Conservation (phyloP, 192 early-diverging fungal genomes). For the Umbelopsis vinacea region DNA sequence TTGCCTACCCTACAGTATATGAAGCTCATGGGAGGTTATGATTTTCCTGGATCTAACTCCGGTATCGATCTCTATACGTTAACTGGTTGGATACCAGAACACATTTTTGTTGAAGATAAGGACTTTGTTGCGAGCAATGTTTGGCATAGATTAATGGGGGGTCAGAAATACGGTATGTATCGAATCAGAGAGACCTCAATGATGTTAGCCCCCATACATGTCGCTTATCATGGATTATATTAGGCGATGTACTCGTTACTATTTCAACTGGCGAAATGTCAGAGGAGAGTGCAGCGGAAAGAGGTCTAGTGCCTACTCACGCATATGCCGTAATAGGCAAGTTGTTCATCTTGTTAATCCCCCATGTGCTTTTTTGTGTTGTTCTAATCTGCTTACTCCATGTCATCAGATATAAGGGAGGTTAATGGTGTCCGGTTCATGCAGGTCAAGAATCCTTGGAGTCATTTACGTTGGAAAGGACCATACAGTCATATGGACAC, state of each 20-base stretch:
- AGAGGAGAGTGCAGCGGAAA: constrained; percentile 59
- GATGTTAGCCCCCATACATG: background rate
- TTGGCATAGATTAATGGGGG: constrained; percentile 77
- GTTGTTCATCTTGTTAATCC: constrained; percentile 7
- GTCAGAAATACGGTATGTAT: constrained; percentile 60
- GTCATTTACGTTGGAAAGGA: constrained; percentile 86
- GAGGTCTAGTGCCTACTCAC: constrained; percentile 88
- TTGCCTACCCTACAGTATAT: constrained; percentile 60
- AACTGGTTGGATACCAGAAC: constrained; percentile 95
- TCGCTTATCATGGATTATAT: background rate
- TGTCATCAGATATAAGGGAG: constrained; percentile 56
- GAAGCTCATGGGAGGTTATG: constrained; percentile 95
- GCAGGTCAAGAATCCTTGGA: constrained; percentile 94
- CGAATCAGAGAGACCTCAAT: background rate
- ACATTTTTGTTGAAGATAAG: constrained; percentile 80
- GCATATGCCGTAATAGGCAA: constrained; percentile 83
- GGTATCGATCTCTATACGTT: constrained; percentile 81
- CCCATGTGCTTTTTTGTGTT: background rate
- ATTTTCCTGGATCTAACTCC: constrained; percentile 93
- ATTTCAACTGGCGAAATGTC: constrained; percentile 84
- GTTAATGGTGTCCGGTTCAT: constrained; percentile 68
- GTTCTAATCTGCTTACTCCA: constrained; percentile 24
- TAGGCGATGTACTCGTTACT: constrained; percentile 77
- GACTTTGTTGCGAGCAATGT: constrained; percentile 65
- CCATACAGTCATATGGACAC: constrained; percentile 68